Base-by-base conservation (phyloP, 257 asterid species). In the Ajuga chamaepitys region DNA sequence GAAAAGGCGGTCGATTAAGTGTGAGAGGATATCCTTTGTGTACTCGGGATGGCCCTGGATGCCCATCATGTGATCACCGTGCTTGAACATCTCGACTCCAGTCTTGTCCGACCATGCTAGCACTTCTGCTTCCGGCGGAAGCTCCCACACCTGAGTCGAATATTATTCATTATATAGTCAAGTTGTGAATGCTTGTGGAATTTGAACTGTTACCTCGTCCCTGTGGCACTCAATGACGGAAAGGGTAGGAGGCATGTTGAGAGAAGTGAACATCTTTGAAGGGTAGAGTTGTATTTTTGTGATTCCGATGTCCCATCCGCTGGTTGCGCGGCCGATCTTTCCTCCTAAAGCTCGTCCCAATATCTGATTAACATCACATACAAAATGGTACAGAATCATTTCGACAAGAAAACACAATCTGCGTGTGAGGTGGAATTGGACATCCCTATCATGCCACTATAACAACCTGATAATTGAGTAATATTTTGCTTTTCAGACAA, bases 11-110 rank as follows among this genome's bases (percentile, higher is more conserved):
- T 86, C 87, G 4, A 88, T 81, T n/a, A 91, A 81, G 72, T 85
- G 87, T 18, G 82, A 52, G 16, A 91, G 78, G 58, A 91, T 88
- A 66, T 88, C 96, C 66, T 82, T 86, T 1, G 89, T 83, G 85
- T 91, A 91, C 81, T 91, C 98, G 0, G 98, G 98, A 40, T 91
- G 98, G 20, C 98, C 98, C 61, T 91, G 98, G 57, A 91, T 88
- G 14, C 98, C 98, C 96, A 91, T 77, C 0, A 91, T 79, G 77
- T 91, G 95, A 62, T 86, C 87, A 7, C 87, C 92, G 53, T 75
- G 79, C 70, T 73, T 80, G 46, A 86, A 91, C 98, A 91, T 88
- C 68, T 91, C 98, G 5, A 91, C 68, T n/a, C 92, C 90, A 0
- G 94, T 88, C 55, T 74, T 83, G 58, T 74, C 58, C 3, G 96